Evolutionary conservation across 225 moss, liverwort and hornwort genomes (phyloP), one percentile per base, ranked within the genome.

Genomic region (Antitrichia curtipendula): DNA sequence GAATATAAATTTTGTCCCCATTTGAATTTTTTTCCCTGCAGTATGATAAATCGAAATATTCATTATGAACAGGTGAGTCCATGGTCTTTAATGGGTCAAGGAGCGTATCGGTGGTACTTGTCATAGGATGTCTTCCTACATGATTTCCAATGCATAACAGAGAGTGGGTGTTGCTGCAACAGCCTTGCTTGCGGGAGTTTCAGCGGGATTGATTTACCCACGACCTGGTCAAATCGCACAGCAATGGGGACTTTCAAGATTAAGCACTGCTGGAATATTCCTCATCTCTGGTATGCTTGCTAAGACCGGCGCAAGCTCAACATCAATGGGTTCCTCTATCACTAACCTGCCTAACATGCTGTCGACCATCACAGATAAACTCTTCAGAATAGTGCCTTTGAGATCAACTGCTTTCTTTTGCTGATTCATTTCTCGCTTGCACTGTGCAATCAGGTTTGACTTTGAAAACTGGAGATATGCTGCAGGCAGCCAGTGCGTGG

Each of bases 401-500:
- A 75, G 81, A 50, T 63, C 18, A 58, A 28, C 40, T 89, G 64
- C 45, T 72, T 23, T 28, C 80, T 64, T 78, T 77, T 85, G 80
- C 82, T 89, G 82, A 85, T 45, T n/a, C n/a, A 14, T 45, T 28
- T 20, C 27, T 80, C 80, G 57, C 54, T 89, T 72, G 57, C 78
- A 75, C 19, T 86, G 75, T 41, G 86, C 75, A 87, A 63, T 81
- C 81, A 94, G 94, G 94, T 69, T 89, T 94, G 83, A 90, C 82
- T 36, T 87, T 94, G 82, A 90, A 90, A 89, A 94, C 90, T 52
- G 90, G 88, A 82, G 94, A 94, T 89, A 86, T 94, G 25, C 71
- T 91, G 41, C 88, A 93, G 85, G 91, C 91, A 80, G 91, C 86
- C 56, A 89, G 86, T 86, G 90, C 94, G 50, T 94, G 94, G 94